Evolutionary conservation across 169 alveolate genomes (phyloP), one percentile per base, ranked within the genome.

Genomic region (Plasmodium billcollinsi): DNA sequence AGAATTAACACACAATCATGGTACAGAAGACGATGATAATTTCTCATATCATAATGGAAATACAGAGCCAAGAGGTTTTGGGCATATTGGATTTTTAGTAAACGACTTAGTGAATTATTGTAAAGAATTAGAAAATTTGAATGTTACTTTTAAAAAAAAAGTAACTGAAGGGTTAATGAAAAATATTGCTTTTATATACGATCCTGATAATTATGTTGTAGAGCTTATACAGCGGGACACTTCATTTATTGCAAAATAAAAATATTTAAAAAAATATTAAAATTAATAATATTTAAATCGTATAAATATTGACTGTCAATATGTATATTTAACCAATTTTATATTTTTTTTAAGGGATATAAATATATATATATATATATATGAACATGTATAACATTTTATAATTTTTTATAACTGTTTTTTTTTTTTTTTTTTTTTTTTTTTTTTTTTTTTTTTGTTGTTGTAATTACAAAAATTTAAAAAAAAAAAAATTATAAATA

Each of bases 161-260:
- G 91, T 95, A 49, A 76, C 88, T 39, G 97, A 93, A 61, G 97
- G 97, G 1, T 39, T 70, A 15, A 93, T 93, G 97, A 83, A 88
- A 56, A 92, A 86, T 61, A 90, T 95, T 15, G 97, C 96, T 33
- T 95, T 95, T 73, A 91, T 91, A 11, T 66, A 86, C 75, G 97
- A 95, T 59, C 97, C 97, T 12, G 95, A 95, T 47, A 95, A 95
- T 39, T 95, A 95, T 58, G 71, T 94, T 75, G 58, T 95, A 1
- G 96, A 92, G 83, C 59, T 95, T 29, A 89, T 69, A 8, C 75
- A 91, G 52, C 70, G 95, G 20, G 88, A 63, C 61, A 86, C 92
- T 9, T 43, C 92, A 12, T 86, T 86, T 29, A 21, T 43, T 62
- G 43, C 50, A 29, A 86, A 86, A 21, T 71, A 66, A 49, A 58